Conservation (phyloP, 1,284 basidiomycete species). For the Mycosarcoma mackinlayi region DNA sequence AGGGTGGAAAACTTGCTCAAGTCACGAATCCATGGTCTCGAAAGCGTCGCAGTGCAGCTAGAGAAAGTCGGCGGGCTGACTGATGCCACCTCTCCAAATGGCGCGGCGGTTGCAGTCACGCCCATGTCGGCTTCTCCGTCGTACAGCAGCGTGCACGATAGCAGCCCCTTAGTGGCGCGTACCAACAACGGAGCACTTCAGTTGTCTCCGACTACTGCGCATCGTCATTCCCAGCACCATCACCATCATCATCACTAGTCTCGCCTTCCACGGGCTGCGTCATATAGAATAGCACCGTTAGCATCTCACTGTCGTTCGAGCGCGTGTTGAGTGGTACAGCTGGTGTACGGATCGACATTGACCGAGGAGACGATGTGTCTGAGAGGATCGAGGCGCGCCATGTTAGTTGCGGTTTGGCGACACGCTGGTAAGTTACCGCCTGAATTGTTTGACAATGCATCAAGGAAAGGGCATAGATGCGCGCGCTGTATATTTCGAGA, state of each 20-base stretch:
- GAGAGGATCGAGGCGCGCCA: no score
- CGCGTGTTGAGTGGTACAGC: no score
- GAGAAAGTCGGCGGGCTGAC: constrained; percentile 29
- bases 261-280: background rate
- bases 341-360: no score
- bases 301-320: no score
- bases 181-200: constrained; percentile 4
- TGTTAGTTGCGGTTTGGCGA: no score
- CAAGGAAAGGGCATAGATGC: no score
- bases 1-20: constrained; percentile 54
- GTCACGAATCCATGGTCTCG: constrained; percentile 50
- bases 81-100: constrained; percentile 5
- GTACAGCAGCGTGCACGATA: constrained; percentile 32
- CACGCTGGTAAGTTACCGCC: no score
- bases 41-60: constrained; percentile 58
- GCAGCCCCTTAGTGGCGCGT: constrained; percentile 10
- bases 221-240: constrained; percentile 21
- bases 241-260: constrained; percentile 3
- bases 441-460: no score
- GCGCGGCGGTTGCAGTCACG: constrained; percentile 6
- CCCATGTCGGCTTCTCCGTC: constrained; percentile 29
- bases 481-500: no score
- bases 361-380: no score
- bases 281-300: background rate
- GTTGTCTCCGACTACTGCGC: constrained; percentile 18